A percentile compares a stretch with the other conserved stretches of the same genome.
Evolutionary conservation across 2,329 filamentous ascomycete species (phyloP).

Genomic region (Cladosporium velox): DNA sequence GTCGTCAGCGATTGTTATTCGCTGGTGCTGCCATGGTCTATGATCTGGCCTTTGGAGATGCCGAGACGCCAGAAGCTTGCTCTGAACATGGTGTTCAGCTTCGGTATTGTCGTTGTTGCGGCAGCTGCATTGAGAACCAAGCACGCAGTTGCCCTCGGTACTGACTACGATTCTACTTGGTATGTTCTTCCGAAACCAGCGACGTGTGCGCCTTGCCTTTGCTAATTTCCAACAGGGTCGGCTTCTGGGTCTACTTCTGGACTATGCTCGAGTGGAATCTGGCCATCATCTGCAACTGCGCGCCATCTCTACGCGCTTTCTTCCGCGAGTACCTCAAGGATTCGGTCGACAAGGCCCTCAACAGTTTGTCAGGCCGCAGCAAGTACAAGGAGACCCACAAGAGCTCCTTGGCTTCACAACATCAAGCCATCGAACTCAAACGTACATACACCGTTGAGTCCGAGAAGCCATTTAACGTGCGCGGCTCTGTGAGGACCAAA

Average conservation of each 20-base stretch:
- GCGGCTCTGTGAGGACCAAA: not conserved
- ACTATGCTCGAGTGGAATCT: constrained; percentile 33
- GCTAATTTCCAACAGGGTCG: constrained; percentile 25
- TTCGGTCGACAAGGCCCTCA: constrained; percentile 24
- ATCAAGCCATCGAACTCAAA: constrained; percentile 13
- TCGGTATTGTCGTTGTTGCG: constrained; percentile 35
- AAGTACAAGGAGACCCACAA: constrained; percentile 16
- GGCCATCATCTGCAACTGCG: constrained; percentile 32
- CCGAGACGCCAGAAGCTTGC: constrained; percentile 42
- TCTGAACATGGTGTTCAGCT: constrained; percentile 28
- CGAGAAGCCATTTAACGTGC: constrained; percentile 3
- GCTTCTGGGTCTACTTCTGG: constrained; percentile 35
- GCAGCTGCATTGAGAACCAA: constrained; percentile 37
- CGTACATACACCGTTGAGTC: constrained; percentile 13
- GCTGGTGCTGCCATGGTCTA: constrained; percentile 34
- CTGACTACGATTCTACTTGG: constrained; percentile 16
- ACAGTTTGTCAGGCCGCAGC: constrained; percentile 18
- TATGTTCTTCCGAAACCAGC: not conserved
- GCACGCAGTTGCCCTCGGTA: constrained; percentile 31
- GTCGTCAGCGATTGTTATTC: constrained; percentile 29
- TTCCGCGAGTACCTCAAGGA: constrained; percentile 25
- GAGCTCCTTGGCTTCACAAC: not conserved
- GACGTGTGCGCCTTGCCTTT: no score
- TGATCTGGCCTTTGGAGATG: constrained; percentile 48
- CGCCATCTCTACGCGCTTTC: constrained; percentile 32